These are phyloP conservation scores for Phytopythium boreale DNA, from an alignment of 352 stramenopile species.

Conservation along the genomic window DNA sequence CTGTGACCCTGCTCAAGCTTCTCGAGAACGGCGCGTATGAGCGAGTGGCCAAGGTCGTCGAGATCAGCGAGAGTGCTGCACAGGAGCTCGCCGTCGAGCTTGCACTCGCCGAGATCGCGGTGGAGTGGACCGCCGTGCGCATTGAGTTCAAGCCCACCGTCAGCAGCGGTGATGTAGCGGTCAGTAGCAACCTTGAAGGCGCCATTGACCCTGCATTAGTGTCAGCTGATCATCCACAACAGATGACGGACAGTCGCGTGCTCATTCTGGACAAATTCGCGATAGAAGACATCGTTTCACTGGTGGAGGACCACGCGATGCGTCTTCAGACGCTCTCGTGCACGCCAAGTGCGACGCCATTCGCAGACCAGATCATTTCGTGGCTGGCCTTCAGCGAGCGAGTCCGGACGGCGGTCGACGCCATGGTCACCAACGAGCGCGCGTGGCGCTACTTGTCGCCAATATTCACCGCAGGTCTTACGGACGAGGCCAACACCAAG, in stretches of 20 bases:
- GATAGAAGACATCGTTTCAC: constrained; percentile 37
- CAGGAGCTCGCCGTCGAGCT: constrained; percentile 64
- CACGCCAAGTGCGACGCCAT: constrained; percentile 40
- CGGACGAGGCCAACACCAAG: not conserved
- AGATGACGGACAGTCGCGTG: not conserved
- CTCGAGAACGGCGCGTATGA: constrained; percentile 69
- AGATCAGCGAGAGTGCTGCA: constrained; percentile 65
- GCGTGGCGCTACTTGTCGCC: constrained; percentile 48
- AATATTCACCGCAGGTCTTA: constrained; percentile 10
- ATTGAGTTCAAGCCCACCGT: constrained; percentile 41
- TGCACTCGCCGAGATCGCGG: constrained; percentile 36
- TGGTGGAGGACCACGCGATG: constrained; percentile 63
- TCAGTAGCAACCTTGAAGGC: not conserved
- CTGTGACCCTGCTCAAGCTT: constrained; percentile 66
- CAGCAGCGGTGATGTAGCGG: not conserved
- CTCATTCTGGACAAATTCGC: constrained; percentile 30
- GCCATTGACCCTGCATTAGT: not conserved
- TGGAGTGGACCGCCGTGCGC: constrained; percentile 42
- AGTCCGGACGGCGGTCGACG: constrained; percentile 31
- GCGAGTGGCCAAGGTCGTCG: constrained; percentile 38
- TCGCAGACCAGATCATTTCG: constrained; percentile 34
- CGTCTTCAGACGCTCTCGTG: constrained; percentile 47
- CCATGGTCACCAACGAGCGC: constrained; percentile 36
- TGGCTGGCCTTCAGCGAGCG: constrained; percentile 55
- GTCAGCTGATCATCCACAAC: not conserved